phyloP scores from a whole-genome alignment of 2,329 filamentous ascomycete genomes.

The Monilinia fructicola region DNA sequence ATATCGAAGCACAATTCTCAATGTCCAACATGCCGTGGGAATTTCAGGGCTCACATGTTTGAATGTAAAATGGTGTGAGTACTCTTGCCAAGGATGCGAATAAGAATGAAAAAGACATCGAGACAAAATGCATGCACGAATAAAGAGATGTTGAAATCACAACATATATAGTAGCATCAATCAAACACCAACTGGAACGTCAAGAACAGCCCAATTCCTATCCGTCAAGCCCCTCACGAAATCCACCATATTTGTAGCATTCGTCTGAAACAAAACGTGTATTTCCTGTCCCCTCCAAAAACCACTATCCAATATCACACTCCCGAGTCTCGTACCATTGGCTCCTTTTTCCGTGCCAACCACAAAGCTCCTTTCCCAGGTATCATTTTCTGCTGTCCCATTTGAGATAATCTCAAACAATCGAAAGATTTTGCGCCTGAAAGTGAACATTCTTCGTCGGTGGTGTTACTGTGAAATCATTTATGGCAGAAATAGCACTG shows the following conservation, averaged over 20 bases:
- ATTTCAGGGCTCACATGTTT: not conserved
- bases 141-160: not conserved
- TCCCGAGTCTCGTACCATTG: conserved; percentile 10
- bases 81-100: not conserved
- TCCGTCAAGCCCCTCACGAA: not conserved
- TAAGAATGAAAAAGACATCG: not conserved
- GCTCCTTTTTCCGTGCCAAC: conserved; percentile 1
- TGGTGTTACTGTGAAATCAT: conserved; percentile 9
- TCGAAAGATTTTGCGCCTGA: conserved; percentile 9
- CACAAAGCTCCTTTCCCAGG: not conserved
- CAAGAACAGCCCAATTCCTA: not conserved
- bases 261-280: not conserved
- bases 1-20: conserved; percentile 7
- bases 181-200: not conserved
- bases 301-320: not conserved
- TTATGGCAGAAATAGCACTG: conserved; percentile 4
- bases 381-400: not conserved
- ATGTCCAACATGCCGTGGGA: not conserved
- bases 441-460: conserved; percentile 13
- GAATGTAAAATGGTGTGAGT: not conserved
- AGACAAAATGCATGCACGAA: not conserved
- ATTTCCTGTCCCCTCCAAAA: not conserved
- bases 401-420: not conserved
- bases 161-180: not conserved
- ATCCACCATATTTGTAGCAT: not conserved